These are phyloP conservation scores for Penicillium angulare DNA, from an alignment of 495 filamentous ascomycete species.

Conservation along the genomic window DNA sequence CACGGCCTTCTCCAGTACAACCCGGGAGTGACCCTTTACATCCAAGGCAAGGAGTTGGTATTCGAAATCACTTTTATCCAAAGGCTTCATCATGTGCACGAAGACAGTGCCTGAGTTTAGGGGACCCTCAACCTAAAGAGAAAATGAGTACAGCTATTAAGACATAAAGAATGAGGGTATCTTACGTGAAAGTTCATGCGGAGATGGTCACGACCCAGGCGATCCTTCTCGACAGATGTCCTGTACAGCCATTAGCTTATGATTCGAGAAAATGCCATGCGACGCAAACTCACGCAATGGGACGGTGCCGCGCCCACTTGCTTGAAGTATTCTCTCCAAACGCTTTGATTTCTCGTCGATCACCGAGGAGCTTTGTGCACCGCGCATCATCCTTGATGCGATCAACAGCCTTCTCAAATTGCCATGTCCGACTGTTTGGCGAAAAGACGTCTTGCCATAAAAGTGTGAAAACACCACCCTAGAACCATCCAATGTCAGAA, in stretches of 20 bases:
- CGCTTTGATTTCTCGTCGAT: constrained; percentile 70
- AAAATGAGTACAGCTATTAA: constrained; percentile 8
- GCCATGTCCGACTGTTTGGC: constrained; percentile 75
- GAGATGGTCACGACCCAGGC: constrained; percentile 75
- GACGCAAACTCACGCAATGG: constrained; percentile 65
- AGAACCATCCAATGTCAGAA: too few relatives aligned
- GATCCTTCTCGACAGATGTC: constrained; percentile 65
- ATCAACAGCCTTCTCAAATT: constrained; percentile 86
- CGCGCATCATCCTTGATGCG: constrained; percentile 69
- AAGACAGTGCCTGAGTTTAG: constrained; percentile 69
- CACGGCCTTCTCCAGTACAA: constrained; percentile 47
- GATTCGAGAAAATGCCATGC: background rate
- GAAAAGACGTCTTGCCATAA: constrained; percentile 87
- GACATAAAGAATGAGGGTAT: background rate
- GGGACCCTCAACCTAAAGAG: constrained; percentile 73
- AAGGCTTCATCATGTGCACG: constrained; percentile 70
- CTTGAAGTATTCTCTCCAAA: constrained; percentile 81
- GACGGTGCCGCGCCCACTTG: constrained; percentile 80
- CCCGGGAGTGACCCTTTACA: constrained; percentile 56
- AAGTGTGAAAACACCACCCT: constrained; percentile 74
- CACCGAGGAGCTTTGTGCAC: constrained; percentile 74
- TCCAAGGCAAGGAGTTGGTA: constrained; percentile 83
- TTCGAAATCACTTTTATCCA: constrained; percentile 64
- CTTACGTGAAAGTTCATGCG: constrained; percentile 83
- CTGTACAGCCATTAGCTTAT: constrained; percentile 32